Conservation (phyloP, 2,329 filamentous ascomycete species). For the Pyrenochaeta sp. region DNA sequence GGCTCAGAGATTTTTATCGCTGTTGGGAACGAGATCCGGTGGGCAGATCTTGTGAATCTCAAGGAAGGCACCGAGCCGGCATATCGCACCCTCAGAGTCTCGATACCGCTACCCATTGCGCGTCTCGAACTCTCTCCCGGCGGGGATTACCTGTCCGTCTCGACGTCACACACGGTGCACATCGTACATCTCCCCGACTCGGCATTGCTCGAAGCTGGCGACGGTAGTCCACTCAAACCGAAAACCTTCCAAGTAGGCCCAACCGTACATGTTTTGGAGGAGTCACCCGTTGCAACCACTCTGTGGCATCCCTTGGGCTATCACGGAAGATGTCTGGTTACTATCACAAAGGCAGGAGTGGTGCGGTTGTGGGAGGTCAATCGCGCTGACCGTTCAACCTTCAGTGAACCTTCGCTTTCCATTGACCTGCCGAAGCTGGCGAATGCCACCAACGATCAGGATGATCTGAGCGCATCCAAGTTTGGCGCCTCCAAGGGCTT, state of each 20-base stretch:
- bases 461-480: slow-evolving; percentile 81
- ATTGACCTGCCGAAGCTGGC: slow-evolving; percentile 90
- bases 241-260: slow-evolving; percentile 93
- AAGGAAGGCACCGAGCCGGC: slow-evolving; percentile 63
- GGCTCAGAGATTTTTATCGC: slow-evolving; percentile 91
- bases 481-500: slow-evolving; percentile 81
- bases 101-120: slow-evolving; percentile 81
- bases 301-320: slow-evolving; percentile 94
- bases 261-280: slow-evolving; percentile 87
- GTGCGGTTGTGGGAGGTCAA: slow-evolving; percentile 92
- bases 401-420: slow-evolving; percentile 81
- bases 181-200: slow-evolving; percentile 85
- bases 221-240: slow-evolving; percentile 74
- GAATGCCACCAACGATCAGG: slow-evolving; percentile 81
- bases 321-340: slow-evolving; percentile 82
- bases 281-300: slow-evolving; percentile 79
- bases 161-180: slow-evolving; percentile 88
- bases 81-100: slow-evolving; percentile 70
- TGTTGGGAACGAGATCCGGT: slow-evolving; percentile 87
- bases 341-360: slow-evolving; percentile 85
- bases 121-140: slow-evolving; percentile 87
- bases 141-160: slow-evolving; percentile 81
- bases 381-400: slow-evolving; percentile 83
- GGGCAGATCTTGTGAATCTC: slow-evolving; percentile 83
- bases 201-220: slow-evolving; percentile 75